These are phyloP conservation scores for Deinandra increscens DNA, from an alignment of 129 eudicot species.

Conservation along the genomic window DNA sequence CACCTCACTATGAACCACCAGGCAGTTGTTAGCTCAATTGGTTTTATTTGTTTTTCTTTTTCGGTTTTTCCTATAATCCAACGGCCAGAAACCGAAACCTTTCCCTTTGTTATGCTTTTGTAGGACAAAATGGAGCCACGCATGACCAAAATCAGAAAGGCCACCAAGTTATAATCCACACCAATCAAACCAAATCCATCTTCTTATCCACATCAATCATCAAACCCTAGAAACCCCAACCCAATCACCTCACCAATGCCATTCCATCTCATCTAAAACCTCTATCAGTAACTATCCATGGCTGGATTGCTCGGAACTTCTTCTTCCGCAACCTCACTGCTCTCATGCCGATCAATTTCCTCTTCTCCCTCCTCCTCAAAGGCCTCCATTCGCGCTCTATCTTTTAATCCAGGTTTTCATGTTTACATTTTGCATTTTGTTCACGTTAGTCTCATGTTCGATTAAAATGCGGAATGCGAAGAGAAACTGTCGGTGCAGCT, in stretches of 20 bases:
- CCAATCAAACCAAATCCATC: constrained; percentile 41
- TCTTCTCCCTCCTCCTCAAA: constrained; percentile 35
- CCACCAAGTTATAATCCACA: too few species aligned
- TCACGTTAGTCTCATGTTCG: not conserved
- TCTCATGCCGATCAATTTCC: constrained; percentile 34
- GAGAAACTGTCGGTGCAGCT: not conserved
- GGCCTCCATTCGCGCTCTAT: constrained; percentile 34
- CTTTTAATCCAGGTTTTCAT: constrained; percentile 42
- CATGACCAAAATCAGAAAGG: not conserved
- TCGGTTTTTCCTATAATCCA: not conserved
- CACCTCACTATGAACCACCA: too few species aligned
- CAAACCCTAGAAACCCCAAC: not conserved
- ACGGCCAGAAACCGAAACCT: constrained; percentile 14
- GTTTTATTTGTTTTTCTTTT: too few species aligned
- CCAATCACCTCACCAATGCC: constrained; percentile 15
- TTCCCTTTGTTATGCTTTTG: not conserved
- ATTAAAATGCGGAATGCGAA: not conserved
- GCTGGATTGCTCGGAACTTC: constrained; percentile 54
- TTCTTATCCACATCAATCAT: constrained; percentile 39
- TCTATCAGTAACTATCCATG: constrained; percentile 32
- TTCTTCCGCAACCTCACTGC: constrained; percentile 42
- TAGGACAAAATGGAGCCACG: constrained; percentile 17
- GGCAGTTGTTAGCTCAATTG: too few species aligned
- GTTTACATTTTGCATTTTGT: not conserved
- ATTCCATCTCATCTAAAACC: not conserved